These are phyloP conservation scores for Cladorrhinum sp. DNA, from an alignment of 2,329 filamentous ascomycete genomes.

Conservation along the genomic window DNA sequence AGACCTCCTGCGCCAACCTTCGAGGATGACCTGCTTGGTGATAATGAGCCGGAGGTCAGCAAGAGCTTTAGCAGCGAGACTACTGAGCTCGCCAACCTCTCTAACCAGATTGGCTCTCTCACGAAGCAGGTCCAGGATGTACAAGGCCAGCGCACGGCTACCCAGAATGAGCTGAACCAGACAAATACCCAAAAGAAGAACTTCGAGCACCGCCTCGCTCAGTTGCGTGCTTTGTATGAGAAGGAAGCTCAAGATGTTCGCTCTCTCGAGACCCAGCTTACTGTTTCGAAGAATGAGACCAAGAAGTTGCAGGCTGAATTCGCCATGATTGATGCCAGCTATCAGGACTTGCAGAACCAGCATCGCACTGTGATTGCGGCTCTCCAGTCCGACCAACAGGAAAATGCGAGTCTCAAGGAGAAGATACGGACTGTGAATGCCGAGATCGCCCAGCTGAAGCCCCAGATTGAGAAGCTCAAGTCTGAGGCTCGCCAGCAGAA, in stretches of 20 bases:
- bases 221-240: slow-evolving; percentile 85
- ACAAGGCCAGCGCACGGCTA: slow-evolving; percentile 72
- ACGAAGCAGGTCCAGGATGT: slow-evolving; percentile 94
- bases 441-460: slow-evolving; percentile 79
- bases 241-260: slow-evolving; percentile 88
- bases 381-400: slow-evolving; percentile 81
- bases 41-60: slow-evolving; percentile 82
- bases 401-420: slow-evolving; percentile 83
- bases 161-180: slow-evolving; percentile 79
- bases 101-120: slow-evolving; percentile 88
- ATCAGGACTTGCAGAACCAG: slow-evolving; percentile 78
- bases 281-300: slow-evolving; percentile 72
- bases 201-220: slow-evolving; percentile 82
- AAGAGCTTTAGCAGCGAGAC: slow-evolving; percentile 87
- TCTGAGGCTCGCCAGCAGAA: slow-evolving; percentile 93
- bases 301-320: slow-evolving; percentile 81
- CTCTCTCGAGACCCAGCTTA: slow-evolving; percentile 78
- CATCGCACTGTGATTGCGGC: slow-evolving; percentile 72
- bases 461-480: slow-evolving; percentile 88
- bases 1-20: slow-evolving; percentile 31
- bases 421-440: slow-evolving; percentile 79
- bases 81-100: slow-evolving; percentile 89
- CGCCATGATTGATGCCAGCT: slow-evolving; percentile 74
- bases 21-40: slow-evolving; percentile 84
- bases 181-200: slow-evolving; percentile 85